Evolutionary conservation across 2,329 filamentous ascomycete species (phyloP), one percentile per base, ranked within the genome.

Genomic region (Exophiala bonariae): DNA sequence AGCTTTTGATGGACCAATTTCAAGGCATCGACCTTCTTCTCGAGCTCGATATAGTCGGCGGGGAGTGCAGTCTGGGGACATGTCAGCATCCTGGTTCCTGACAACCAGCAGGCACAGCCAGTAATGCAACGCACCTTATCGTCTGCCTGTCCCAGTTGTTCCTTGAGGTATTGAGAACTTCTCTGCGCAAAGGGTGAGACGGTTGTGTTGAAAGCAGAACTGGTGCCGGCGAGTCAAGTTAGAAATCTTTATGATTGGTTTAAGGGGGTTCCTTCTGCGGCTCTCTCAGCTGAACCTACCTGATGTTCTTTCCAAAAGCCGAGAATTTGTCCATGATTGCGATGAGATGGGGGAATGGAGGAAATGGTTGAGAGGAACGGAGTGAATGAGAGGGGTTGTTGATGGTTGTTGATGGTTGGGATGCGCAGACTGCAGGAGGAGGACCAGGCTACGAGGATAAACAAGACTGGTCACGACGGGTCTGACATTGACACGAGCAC

Each of bases 1-100:
- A 99, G 88, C 78, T 95, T 96, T 75, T 95, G 89, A 72, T 99
- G 93, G 50, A 95, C 93, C 66, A 87, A 84, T 79, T 96, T 97
- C 66, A 99, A 78, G 50, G 93, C 93, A 82, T 99, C 93, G 63
- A 97, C 90, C 59, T 92, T 86, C 81, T 96, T 96, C 82, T 99
- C 93, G 54, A 99, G 86, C 72, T 97, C 91, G 67, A 96, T 88
- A 73, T 99, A 99, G 73, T 97, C 93, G 60, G 91, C 86, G 36
- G 93, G 93, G 34, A 99, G 88, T 74, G 97, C 87, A 56, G 93
- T 99, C 89, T 95, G 42, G 19, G 13, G 19, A 11, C 6, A 38
- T 35, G 43, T 52, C 44, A 37, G 39, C 11, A 34, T 57, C 41
- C n/a, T n/a, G n/a, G n/a, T n/a, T n/a, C n/a, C n/a, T n/a, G n/a